These are phyloP conservation scores for Hypoxylon sp. DNA, from an alignment of 2,329 filamentous ascomycete species.

Conservation along the genomic window DNA sequence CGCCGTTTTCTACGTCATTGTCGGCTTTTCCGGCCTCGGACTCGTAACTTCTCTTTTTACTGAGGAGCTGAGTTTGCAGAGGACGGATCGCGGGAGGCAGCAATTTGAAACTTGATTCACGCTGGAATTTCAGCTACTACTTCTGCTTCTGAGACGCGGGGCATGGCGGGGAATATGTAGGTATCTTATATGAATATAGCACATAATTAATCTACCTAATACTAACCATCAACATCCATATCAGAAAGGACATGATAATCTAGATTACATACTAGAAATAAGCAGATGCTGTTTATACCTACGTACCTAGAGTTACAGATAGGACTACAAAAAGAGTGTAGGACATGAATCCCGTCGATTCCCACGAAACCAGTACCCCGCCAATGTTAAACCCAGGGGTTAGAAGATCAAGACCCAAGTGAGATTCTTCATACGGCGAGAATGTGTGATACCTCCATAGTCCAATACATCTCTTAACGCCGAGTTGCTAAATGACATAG, in stretches of 20 bases:
- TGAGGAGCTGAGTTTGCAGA: slow-evolving; percentile 39
- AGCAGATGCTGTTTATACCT: no score
- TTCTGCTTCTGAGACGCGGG: background rate
- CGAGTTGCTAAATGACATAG: no score
- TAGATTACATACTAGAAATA: background rate
- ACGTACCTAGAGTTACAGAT: background rate
- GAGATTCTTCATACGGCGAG: no score
- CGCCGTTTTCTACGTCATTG: slow-evolving; percentile 42
- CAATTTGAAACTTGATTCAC: slow-evolving; percentile 34
- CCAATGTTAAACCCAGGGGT: no score
- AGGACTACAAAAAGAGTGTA: background rate
- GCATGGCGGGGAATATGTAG: background rate
- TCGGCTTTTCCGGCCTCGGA: slow-evolving; percentile 41
- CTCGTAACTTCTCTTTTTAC: slow-evolving; percentile 39
- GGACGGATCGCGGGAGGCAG: slow-evolving; percentile 39
- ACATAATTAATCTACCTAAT: slow-evolving; percentile 4
- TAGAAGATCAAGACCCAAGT: no score
- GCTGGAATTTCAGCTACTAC: background rate
- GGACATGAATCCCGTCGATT: no score
- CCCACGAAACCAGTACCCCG: no score
- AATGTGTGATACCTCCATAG: no score
- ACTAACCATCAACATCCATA: background rate
- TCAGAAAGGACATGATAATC: background rate
- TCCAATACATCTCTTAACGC: no score
- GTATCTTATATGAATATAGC: background rate